Evolutionary conservation across 177 flowering plant genomes (phyloP), one percentile per base, ranked within the genome.

Genomic region (Telopea speciosissima): DNA sequence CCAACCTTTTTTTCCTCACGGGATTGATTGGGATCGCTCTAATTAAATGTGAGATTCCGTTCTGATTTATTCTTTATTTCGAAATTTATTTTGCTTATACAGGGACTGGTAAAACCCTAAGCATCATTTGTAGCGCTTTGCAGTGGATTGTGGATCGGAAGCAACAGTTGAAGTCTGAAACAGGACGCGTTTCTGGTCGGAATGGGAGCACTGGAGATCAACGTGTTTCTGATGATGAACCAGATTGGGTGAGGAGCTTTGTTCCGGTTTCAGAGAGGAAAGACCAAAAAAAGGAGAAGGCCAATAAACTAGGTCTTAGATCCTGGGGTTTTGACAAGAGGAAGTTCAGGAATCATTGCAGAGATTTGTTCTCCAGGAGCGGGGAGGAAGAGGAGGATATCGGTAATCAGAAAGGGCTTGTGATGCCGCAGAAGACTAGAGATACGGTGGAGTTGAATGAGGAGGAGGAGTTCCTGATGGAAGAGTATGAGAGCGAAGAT

Each of bases 81-180:
- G 19, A 49, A 49, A 49, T 16, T 0, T 19, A 12, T 49, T 49
- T 49, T 6, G 54, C 54, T 1, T 10, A 49, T 49, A 5, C 78
- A 94, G 99, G 97, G 67, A 95, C 99, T 65, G 98, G 98, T 0
- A 95, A 96, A 83, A 93, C 97, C 33, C 75, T 96, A 7, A 93
- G 98, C 77, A 86, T 96, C n/a, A 95, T 93, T 9, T 95, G 94
- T 71, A 90, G 98, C 73, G 87, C 95, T 25, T 73, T 95, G 77
- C 98, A 93, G 66, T 95, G 98, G 99, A 77, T 83, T 13, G 69
- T 87, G 67, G 99, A 93, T 74, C 81, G 75, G 76, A 84, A 78
- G 75, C 54, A 82, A 40, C 69, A 65, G n/a, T 31, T 56, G 40
- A 73, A 70, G 9, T 31, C 76, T n/a, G 75, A 75, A 67, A 33